A percentile compares a stretch with the other conserved stretches of the same genome.
phyloP scores from a whole-genome alignment of 192 early-diverging fungal species.

The Jimgerdemannia lactiflua region DNA sequence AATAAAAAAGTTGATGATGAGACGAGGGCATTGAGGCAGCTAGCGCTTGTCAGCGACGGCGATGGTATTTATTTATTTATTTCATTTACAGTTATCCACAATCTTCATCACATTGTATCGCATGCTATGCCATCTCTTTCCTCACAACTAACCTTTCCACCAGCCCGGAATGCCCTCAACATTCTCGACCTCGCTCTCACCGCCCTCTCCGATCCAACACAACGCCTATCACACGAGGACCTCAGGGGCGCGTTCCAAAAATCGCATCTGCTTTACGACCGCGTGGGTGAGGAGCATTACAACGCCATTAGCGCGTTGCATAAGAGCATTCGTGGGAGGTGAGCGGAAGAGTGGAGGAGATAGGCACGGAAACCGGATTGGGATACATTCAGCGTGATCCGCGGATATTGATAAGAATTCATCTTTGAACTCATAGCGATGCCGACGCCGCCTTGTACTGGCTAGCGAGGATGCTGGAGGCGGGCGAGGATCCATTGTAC shows the following conservation, averaged over 20 bases:
- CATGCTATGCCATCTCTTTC: not conserved
- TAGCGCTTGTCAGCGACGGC: constrained; percentile 75
- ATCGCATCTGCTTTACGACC: constrained; percentile 79
- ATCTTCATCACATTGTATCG: not conserved
- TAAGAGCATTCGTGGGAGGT: constrained; percentile 84
- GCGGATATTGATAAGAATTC: no score
- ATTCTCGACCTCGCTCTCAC: constrained; percentile 56
- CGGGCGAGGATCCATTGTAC: constrained; percentile 90
- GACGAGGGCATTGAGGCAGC: constrained; percentile 31
- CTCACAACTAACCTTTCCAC: not conserved
- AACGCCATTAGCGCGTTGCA: constrained; percentile 88
- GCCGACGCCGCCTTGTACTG: constrained; percentile 81
- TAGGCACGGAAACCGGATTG: no score
- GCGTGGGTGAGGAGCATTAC: constrained; percentile 86
- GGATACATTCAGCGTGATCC: no score
- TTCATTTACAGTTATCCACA: no score
- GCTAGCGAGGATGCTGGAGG: constrained; percentile 86
- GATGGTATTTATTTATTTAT: constrained; percentile 48
- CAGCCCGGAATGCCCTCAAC: constrained; percentile 67
- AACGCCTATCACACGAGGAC: constrained; percentile 38
- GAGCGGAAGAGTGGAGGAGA: no score
- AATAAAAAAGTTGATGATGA: constrained; percentile 23
- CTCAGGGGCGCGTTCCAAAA: constrained; percentile 74
- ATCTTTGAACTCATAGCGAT: constrained; percentile 39
- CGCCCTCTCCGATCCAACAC: constrained; percentile 8